phyloP scores from a whole-genome alignment of 2,329 filamentous ascomycete species.

The Fusarium redolens region DNA sequence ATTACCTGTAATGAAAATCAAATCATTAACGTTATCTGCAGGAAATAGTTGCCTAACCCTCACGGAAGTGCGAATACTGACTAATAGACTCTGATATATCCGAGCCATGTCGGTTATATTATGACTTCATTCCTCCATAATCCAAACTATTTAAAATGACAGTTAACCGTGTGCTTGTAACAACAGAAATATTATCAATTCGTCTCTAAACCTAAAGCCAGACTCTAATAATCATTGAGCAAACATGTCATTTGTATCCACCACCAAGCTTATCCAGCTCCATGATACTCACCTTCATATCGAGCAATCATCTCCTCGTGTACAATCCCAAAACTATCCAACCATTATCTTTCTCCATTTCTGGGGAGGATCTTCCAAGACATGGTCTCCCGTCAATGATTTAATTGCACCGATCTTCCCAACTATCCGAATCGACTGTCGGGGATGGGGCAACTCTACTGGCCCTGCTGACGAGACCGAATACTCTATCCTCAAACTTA shows the following conservation, averaged over 20 bases:
- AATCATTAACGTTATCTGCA: accelerated
- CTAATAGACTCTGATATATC: accelerated
- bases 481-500: not conserved
- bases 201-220: not conserved
- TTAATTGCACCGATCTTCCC: accelerated
- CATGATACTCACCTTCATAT: accelerated
- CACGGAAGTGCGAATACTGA: accelerated
- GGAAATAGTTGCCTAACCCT: accelerated
- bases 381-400: not conserved
- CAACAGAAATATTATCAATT: accelerated
- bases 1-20: not conserved
- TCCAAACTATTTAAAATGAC: accelerated
- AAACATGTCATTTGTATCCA: not conserved
- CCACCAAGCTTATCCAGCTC: not conserved
- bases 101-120: accelerated
- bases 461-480: accelerated
- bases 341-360: not conserved
- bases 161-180: accelerated
- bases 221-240: accelerated
- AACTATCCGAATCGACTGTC: not conserved
- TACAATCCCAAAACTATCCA: accelerated
- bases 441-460: not conserved
- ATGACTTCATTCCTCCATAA: not conserved
- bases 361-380: not conserved
- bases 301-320: accelerated